phyloP scores from a whole-genome alignment of 192 early-diverging fungal genomes.

The Coemansia sp. region DNA sequence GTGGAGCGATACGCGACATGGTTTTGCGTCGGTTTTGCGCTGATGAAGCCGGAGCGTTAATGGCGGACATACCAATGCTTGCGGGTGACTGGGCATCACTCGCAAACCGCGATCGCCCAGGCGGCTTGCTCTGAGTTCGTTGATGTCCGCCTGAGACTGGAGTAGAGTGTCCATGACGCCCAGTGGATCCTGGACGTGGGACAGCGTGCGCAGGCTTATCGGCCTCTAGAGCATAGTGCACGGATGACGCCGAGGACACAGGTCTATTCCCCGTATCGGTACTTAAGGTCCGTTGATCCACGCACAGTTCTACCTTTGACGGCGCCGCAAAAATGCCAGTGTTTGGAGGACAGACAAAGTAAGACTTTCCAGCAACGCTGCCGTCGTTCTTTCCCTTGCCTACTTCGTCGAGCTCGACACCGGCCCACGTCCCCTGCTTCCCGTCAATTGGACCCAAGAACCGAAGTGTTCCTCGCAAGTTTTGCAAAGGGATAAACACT shows the following conservation, averaged over 20 bases:
- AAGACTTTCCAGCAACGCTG: conserved; percentile 65
- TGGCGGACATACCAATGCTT: neutral
- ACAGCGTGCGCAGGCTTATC: neutral
- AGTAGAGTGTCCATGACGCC: conserved; percentile 4
- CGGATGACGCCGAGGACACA: conserved; percentile 3
- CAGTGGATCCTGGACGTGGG: neutral
- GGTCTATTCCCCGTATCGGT: neutral
- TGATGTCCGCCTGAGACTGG: neutral
- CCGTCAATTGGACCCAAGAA: conserved; percentile 75
- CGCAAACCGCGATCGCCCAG: conserved; percentile 13
- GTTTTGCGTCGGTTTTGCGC: conserved; percentile 35
- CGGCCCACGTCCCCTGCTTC: conserved; percentile 80
- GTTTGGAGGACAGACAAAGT: conserved; percentile 71
- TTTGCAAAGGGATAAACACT: conserved; percentile 66
- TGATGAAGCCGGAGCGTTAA: conserved; percentile 21
- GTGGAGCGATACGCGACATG: conserved; percentile 19
- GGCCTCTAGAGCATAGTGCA: conserved; percentile 1
- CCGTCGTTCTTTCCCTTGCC: conserved; percentile 83
- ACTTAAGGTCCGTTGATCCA: neutral
- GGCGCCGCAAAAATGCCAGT: conserved; percentile 75
- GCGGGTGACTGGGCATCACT: conserved; percentile 22
- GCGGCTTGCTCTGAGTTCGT: conserved; percentile 17
- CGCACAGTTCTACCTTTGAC: conserved; percentile 56
- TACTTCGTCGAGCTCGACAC: conserved; percentile 72
- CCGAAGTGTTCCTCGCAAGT: conserved; percentile 64